These are phyloP conservation scores for Monascus ruber DNA, from an alignment of 2,329 filamentous ascomycete genomes.

Conservation along the genomic window DNA sequence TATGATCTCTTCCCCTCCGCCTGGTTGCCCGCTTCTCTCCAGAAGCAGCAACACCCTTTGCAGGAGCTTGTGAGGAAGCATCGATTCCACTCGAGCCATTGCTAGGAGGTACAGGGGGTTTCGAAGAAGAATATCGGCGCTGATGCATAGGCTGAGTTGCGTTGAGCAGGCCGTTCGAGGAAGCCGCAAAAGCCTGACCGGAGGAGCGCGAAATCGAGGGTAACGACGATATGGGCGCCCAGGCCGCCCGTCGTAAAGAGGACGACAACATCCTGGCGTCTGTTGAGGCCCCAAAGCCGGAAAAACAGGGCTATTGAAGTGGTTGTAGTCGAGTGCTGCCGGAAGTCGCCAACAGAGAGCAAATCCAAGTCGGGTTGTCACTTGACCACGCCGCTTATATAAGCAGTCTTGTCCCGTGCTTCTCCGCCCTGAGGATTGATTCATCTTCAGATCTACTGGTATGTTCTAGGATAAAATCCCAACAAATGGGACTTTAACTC, in stretches of 20 bases:
- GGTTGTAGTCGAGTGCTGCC: not conserved
- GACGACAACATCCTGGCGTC: conserved; percentile 31
- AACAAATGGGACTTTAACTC: no score
- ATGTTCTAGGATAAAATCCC: no score
- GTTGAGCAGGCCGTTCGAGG: conserved; percentile 20
- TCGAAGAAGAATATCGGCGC: conserved; percentile 38
- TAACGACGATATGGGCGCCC: conserved; percentile 23
- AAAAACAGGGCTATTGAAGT: not conserved
- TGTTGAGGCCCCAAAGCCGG: not conserved
- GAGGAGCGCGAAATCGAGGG: conserved; percentile 22
- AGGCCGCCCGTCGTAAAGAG: conserved; percentile 35
- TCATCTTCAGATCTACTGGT: no score
- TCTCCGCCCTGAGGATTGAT: no score
- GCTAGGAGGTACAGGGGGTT: conserved; percentile 34
- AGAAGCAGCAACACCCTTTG: conserved; percentile 27
- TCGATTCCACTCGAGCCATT: conserved; percentile 34
- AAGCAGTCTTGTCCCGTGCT: no score
- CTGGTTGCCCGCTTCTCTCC: conserved; percentile 23
- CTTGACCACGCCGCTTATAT: no score
- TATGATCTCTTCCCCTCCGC: conserved; percentile 25
- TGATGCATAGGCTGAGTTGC: conserved; percentile 29
- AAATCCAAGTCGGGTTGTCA: not conserved
- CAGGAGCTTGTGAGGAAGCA: conserved; percentile 25
- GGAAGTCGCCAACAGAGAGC: not conserved
- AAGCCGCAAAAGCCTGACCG: conserved; percentile 18